phyloP scores from a whole-genome alignment of 495 filamentous ascomycete genomes.

The Bacidia rubella region DNA sequence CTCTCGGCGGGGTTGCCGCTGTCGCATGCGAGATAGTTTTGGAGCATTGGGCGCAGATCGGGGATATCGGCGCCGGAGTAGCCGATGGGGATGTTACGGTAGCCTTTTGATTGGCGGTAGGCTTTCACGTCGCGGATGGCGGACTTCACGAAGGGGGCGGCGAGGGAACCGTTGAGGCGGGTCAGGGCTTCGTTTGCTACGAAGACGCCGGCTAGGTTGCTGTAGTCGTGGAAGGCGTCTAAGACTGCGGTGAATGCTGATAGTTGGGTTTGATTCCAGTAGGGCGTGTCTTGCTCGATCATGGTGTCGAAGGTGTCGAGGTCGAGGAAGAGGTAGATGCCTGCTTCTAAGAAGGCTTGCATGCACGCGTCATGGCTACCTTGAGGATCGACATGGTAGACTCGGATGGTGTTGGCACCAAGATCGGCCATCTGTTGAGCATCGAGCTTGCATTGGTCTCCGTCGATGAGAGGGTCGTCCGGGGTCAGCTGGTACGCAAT shows the following conservation, averaged over 20 bases:
- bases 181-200: slow-evolving; percentile 79
- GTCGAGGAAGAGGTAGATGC: slow-evolving; percentile 74
- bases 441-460: slow-evolving; percentile 66
- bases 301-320: slow-evolving; percentile 72
- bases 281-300: slow-evolving; percentile 52
- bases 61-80: slow-evolving; percentile 87
- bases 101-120: slow-evolving; percentile 62
- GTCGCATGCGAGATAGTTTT: slow-evolving; percentile 77
- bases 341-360: slow-evolving; percentile 49
- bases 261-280: slow-evolving; percentile 60
- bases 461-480: slow-evolving; percentile 63
- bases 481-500: slow-evolving; percentile 56
- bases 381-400: slow-evolving; percentile 70
- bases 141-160: slow-evolving; percentile 72
- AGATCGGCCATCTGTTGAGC: slow-evolving; percentile 64
- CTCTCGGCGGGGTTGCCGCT: slow-evolving; percentile 46
- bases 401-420: slow-evolving; percentile 73
- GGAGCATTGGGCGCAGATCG: slow-evolving; percentile 67
- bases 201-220: slow-evolving; percentile 72
- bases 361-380: slow-evolving; percentile 62
- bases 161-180: slow-evolving; percentile 40
- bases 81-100: slow-evolving; percentile 71
- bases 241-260: slow-evolving; percentile 55
- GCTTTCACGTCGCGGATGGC: slow-evolving; percentile 70
- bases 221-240: slow-evolving; percentile 63